A percentile compares a stretch with the other conserved stretches of the same genome.
Conservation (phyloP, 1,139 yeast species). For the Blastobotrys serpentis region DNA sequence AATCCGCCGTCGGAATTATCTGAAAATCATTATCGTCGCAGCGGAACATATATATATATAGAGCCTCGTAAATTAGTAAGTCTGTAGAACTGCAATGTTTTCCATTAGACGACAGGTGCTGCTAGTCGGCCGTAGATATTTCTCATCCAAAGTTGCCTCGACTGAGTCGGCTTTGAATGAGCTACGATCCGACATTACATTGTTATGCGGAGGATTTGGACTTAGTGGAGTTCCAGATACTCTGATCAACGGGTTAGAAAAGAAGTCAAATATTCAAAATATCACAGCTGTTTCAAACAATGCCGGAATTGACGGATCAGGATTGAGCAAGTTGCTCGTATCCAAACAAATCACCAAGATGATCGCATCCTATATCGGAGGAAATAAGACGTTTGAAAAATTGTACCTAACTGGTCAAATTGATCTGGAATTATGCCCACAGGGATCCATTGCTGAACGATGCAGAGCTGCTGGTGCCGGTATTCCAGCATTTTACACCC, state of each 20-base stretch:
- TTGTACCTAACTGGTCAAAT: slow-evolving; percentile 46
- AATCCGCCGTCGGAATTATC: not conserved
- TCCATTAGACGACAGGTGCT: not conserved
- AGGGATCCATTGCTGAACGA: slow-evolving; percentile 52
- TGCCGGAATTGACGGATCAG: slow-evolving; percentile 50
- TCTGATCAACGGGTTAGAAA: slow-evolving; percentile 41
- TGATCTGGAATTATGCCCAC: slow-evolving; percentile 50
- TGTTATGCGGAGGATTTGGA: slow-evolving; percentile 52
- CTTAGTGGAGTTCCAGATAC: slow-evolving; percentile 51
- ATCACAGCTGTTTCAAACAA: slow-evolving; percentile 52
- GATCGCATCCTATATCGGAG: slow-evolving; percentile 50
- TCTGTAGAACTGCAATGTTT: too few relatives aligned
- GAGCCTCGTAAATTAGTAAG: too few relatives aligned
- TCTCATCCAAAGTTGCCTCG: not conserved
- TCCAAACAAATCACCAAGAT: slow-evolving; percentile 47
- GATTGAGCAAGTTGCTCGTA: slow-evolving; percentile 45
- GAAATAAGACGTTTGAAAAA: slow-evolving; percentile 45
- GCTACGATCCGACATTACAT: slow-evolving; percentile 25
- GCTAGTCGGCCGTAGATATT: not conserved
- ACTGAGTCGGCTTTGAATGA: slow-evolving; percentile 4
- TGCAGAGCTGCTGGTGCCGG: slow-evolving; percentile 52
- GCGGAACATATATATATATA: too few relatives aligned
- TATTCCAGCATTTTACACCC: slow-evolving; percentile 50
- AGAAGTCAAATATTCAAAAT: slow-evolving; percentile 37
- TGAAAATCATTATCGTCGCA: too few relatives aligned